These are phyloP conservation scores for Huntiella decipiens DNA, from an alignment of 2,329 filamentous ascomycete genomes.

Conservation along the genomic window DNA sequence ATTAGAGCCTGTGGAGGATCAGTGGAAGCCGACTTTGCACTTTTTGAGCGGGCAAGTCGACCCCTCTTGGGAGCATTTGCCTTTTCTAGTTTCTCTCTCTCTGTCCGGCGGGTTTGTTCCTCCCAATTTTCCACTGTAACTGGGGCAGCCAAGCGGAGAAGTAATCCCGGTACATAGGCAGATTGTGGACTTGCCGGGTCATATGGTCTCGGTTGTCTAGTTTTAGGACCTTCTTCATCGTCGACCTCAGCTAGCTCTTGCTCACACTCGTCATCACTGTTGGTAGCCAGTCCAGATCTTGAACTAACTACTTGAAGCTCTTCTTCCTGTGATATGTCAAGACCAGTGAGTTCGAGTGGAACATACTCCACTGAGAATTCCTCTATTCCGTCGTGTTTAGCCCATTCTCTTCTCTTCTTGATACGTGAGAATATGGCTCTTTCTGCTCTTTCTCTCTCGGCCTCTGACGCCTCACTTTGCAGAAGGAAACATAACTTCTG, in stretches of 20 bases:
- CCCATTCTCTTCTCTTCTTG: conserved; percentile 47
- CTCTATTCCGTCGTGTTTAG: conserved; percentile 52
- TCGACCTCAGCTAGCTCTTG: conserved; percentile 18
- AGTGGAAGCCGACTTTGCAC: too few relatives aligned
- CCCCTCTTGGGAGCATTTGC: conserved; percentile 1
- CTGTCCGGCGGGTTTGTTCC: conserved; percentile 13
- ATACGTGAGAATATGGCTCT: conserved; percentile 43
- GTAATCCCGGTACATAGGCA: conserved; percentile 21
- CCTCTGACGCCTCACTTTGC: conserved; percentile 14
- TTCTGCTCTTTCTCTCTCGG: conserved; percentile 24
- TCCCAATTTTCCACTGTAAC: conserved; percentile 13
- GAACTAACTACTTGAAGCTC: conserved; percentile 34
- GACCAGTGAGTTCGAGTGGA: conserved; percentile 55
- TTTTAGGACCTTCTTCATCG: conserved; percentile 21
- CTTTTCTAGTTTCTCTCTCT: conserved; percentile 1
- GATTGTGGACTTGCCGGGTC: too few relatives aligned
- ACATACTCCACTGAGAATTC: conserved; percentile 66
- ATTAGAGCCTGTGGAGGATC: too few relatives aligned
- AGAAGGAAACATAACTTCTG: conserved; percentile 29
- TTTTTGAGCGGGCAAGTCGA: not conserved
- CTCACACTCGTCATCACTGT: conserved; percentile 46
- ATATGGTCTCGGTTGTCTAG: too few relatives aligned
- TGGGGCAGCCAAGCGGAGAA: conserved; percentile 14
- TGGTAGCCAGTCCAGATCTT: conserved; percentile 37
- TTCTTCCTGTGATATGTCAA: conserved; percentile 52